phyloP scores from a whole-genome alignment of 1,284 basidiomycete species.

The Chalciporus sp. region DNA sequence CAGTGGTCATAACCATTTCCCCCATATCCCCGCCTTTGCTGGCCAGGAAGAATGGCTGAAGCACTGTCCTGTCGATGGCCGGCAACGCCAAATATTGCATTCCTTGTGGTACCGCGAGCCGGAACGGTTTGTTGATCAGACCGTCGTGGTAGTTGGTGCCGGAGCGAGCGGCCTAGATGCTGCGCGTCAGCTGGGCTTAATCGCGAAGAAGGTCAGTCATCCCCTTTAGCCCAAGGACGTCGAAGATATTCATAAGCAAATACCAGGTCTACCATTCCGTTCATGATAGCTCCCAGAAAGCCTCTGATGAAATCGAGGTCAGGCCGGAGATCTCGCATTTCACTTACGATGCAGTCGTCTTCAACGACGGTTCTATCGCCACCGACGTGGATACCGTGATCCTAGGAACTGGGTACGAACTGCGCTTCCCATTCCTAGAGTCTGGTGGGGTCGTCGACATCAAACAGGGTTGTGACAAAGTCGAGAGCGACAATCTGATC shows the following conservation, averaged over 20 bases:
- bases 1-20: slow-evolving; percentile 54
- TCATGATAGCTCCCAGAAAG: slow-evolving; percentile 28
- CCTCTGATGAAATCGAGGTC: slow-evolving; percentile 33
- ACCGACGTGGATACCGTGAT: slow-evolving; percentile 49
- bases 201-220: slow-evolving; percentile 44
- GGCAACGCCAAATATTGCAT: slow-evolving; percentile 46
- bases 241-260: not conserved
- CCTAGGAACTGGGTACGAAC: slow-evolving; percentile 57
- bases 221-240: not conserved
- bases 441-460: slow-evolving; percentile 35
- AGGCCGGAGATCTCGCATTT: slow-evolving; percentile 54
- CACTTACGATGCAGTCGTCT: slow-evolving; percentile 44
- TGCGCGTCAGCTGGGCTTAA: slow-evolving; percentile 42
- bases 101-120: slow-evolving; percentile 58
- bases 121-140: slow-evolving; percentile 42
- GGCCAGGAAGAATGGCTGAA: slow-evolving; percentile 53
- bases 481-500: slow-evolving; percentile 34
- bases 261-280: slow-evolving; percentile 48
- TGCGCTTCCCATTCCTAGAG: slow-evolving; percentile 55
- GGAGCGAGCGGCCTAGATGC: slow-evolving; percentile 54
- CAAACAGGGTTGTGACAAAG: slow-evolving; percentile 26
- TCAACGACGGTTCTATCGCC: slow-evolving; percentile 45
- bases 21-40: slow-evolving; percentile 45
- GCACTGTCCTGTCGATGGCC: slow-evolving; percentile 17
- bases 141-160: slow-evolving; percentile 54